Base-by-base conservation (phyloP, 441 rosid species). In the Syzygium malaccense region DNA sequence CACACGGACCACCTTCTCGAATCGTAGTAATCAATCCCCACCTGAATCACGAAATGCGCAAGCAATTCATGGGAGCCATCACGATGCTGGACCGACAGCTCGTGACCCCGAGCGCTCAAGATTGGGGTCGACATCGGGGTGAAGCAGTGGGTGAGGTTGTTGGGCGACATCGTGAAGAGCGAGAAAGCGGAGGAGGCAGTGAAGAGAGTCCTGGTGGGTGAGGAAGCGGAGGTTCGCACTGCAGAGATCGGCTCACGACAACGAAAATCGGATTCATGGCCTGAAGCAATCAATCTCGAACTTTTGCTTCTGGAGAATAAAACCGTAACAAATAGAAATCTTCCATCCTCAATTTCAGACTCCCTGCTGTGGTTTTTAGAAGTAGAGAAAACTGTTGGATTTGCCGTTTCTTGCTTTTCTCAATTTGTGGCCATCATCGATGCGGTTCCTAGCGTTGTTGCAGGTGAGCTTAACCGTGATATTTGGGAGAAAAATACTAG, bases 11-110 rank as follows among this genome's bases (percentile, higher is more conserved):
- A 83, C 19, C 56, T 90, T 90, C 7, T 88, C 37, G 95, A 93
- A 88, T 97, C 95, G 84, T 95, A 97, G 45, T 41, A 6, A 86
- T 95, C 97, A 62, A 95, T 91, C 99, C 99, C 96, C 45, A 88
- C 96, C 19, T 90, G 93, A 89, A 95, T 92, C 86, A 41, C 45
- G 54, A 51, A 51, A 14, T 13, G 14, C 54, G 54, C 54, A 51
- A 51, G 54, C 54, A 51, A 51, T 51, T 51, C 53, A 51, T 51
- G 53, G 53, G 53, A 51, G 94, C 87, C 28, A 92, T 90, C 23
- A 79, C 55, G 55, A 51, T 12, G 14, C 53, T 7, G 53, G 53
- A 51, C 53, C 53, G 14, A 51, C 53, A 12, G 9, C 53, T 51
- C 53, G 14, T 51, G 53, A 14, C 53, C 53, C 53, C 53, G 14